phyloP scores from a whole-genome alignment of 192 early-diverging fungal genomes.

The Umbelopsis vinacea region DNA sequence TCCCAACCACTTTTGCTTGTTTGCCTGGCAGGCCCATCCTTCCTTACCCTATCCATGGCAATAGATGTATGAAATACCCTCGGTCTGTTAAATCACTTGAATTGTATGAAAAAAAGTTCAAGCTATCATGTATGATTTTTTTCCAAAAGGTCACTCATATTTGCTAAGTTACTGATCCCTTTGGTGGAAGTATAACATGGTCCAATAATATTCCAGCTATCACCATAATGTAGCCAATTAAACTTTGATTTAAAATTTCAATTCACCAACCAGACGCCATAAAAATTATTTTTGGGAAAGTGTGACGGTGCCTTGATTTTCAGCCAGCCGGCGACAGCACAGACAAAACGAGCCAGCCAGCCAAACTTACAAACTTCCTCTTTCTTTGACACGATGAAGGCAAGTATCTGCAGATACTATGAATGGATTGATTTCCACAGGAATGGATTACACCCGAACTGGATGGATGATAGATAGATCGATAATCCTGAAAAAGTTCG shows the following conservation, averaged over 20 bases:
- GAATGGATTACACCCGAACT: neutral
- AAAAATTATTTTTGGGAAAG: conserved; percentile 16
- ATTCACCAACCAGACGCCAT: conserved; percentile 53
- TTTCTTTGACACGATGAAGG: conserved; percentile 20
- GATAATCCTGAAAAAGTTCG: neutral
- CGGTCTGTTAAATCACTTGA: no score
- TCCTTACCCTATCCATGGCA: no score
- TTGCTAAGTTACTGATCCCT: no score
- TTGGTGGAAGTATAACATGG: neutral
- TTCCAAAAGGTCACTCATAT: no score
- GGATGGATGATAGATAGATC: conserved; percentile 3
- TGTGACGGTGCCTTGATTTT: conserved; percentile 16
- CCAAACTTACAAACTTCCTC: conserved; percentile 2
- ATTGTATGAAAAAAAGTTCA: no score
- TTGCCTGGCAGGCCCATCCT: neutral
- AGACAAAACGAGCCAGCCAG: neutral
- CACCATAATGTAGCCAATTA: neutral
- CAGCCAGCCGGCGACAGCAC: neutral
- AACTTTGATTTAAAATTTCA: neutral
- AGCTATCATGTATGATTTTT: no score
- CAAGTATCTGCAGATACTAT: neutral
- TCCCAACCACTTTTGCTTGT: neutral
- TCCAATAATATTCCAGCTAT: neutral
- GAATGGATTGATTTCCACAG: neutral
- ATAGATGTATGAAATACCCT: no score